Evolutionary conservation across 345 rosid species (phyloP).

Genomic region (Toxicodendron radicans): DNA sequence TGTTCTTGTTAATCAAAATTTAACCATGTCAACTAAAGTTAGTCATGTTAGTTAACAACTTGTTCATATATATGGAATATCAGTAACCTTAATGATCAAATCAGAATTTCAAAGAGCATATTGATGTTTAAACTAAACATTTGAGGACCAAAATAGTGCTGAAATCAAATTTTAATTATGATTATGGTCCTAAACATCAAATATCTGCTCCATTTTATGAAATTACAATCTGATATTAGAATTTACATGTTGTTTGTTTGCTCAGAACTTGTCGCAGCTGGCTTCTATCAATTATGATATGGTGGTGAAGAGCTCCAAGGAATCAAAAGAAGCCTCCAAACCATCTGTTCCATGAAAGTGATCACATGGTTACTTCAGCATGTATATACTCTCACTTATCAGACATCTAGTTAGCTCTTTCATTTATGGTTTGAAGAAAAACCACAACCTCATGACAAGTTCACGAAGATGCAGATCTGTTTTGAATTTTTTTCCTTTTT

Average conservation of each 20-base stretch:
- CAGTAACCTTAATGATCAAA: too few relatives aligned
- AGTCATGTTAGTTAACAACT: too few relatives aligned
- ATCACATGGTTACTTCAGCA: background rate
- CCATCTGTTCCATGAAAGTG: conserved; percentile 37
- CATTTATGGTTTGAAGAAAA: conserved; percentile 5
- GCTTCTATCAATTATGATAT: conserved; percentile 91
- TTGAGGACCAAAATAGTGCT: background rate
- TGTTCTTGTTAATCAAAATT: too few relatives aligned
- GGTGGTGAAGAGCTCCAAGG: conserved; percentile 57
- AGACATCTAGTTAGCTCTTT: background rate
- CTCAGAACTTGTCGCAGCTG: conserved; percentile 84
- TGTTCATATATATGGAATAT: too few relatives aligned
- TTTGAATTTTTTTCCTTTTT: background rate
- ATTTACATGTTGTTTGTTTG: conserved; percentile 5
- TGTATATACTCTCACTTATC: background rate
- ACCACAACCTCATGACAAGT: conserved; percentile 3
- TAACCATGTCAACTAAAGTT: too few relatives aligned
- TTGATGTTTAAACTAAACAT: background rate
- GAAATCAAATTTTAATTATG: background rate
- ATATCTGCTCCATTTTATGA: background rate
- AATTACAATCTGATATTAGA: background rate
- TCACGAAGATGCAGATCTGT: conserved; percentile 13
- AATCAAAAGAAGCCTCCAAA: conserved; percentile 51
- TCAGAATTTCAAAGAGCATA: background rate
- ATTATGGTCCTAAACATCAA: background rate